Evolutionary conservation across 768 basidiomycete genomes (phyloP).

Genomic region (Lactarius pseudohatsudake): DNA sequence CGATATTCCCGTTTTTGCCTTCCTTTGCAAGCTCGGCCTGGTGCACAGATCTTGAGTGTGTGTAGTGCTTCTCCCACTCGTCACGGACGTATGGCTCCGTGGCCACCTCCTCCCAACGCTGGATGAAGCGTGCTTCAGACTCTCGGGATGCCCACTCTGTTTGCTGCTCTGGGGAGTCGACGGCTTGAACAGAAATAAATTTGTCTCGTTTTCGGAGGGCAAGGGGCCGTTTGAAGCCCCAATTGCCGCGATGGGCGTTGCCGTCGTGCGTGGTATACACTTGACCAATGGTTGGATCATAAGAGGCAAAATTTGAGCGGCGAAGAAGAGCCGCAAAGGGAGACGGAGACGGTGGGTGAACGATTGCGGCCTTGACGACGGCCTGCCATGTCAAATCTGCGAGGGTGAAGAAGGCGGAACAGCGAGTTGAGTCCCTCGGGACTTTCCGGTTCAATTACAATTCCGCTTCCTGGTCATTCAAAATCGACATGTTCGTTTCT

Average conservation of each 20-base stretch:
- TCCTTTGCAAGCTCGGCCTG: slow-evolving; percentile 22
- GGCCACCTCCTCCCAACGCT: slow-evolving; percentile 64
- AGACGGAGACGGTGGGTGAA: slow-evolving; percentile 47
- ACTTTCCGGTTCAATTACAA: slow-evolving; percentile 5
- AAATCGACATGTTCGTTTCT: slow-evolving; percentile 18
- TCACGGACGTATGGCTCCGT: slow-evolving; percentile 38
- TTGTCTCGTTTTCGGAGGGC: slow-evolving; percentile 61
- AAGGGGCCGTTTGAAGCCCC: slow-evolving; percentile 83
- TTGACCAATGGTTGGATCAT: slow-evolving; percentile 73
- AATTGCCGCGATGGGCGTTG: slow-evolving; percentile 74
- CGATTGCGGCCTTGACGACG: slow-evolving; percentile 15
- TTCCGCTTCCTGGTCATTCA: slow-evolving; percentile 3
- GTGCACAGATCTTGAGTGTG: slow-evolving; percentile 13
- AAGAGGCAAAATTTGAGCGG: slow-evolving; percentile 79
- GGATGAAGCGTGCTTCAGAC: slow-evolving; percentile 63
- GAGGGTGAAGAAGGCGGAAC: neutral
- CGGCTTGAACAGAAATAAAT: slow-evolving; percentile 61
- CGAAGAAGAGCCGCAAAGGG: slow-evolving; percentile 76
- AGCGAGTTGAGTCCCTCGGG: slow-evolving; percentile 8
- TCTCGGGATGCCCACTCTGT: slow-evolving; percentile 76
- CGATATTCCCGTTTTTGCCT: slow-evolving; percentile 6
- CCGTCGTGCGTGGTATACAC: slow-evolving; percentile 72
- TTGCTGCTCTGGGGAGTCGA: slow-evolving; percentile 73
- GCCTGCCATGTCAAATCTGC: slow-evolving; percentile 20
- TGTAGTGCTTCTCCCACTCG: slow-evolving; percentile 40